Conservation (phyloP, 805 yeast species). For the Brettanomyces bruxellensis region DNA sequence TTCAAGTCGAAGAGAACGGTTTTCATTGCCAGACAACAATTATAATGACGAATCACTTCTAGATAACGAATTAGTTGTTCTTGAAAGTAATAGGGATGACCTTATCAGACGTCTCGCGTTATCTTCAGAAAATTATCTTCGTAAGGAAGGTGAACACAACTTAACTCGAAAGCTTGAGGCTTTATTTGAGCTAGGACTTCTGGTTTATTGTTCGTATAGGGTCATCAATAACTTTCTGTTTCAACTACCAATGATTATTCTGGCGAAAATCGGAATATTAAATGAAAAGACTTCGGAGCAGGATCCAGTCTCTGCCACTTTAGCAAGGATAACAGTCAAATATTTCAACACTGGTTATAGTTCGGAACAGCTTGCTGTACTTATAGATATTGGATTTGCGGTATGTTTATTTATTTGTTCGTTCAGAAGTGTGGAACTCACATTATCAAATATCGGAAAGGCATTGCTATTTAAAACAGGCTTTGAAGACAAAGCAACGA, state of each 20-base stretch:
- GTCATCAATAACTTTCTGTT: constrained; percentile 32
- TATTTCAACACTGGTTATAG: constrained; percentile 20
- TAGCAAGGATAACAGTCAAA: constrained; percentile 30
- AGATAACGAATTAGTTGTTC: background rate
- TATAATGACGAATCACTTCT: background rate
- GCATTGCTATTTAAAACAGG: constrained; percentile 4
- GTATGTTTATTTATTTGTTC: constrained; percentile 54
- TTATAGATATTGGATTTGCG: constrained; percentile 43
- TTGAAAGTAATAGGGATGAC: background rate
- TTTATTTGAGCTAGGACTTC: constrained; percentile 18
- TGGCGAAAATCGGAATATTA: constrained; percentile 7
- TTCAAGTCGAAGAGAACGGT: constrained; percentile 2
- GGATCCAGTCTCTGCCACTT: constrained; percentile 35
- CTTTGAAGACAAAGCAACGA: background rate
- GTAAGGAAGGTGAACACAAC: constrained; percentile 2
- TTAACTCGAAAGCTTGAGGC: constrained; percentile 1
- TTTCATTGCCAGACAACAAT: no score
- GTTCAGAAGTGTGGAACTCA: constrained; percentile 52
- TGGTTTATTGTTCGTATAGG: constrained; percentile 42
- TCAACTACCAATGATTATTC: constrained; percentile 28
- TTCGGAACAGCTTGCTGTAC: constrained; percentile 33
- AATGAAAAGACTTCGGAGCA: background rate
- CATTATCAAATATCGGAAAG: constrained; percentile 42
- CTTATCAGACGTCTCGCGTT: background rate
- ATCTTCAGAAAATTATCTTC: background rate